These are phyloP conservation scores for Cadophora malorum DNA, from an alignment of 2,329 filamentous ascomycete genomes.

Conservation along the genomic window DNA sequence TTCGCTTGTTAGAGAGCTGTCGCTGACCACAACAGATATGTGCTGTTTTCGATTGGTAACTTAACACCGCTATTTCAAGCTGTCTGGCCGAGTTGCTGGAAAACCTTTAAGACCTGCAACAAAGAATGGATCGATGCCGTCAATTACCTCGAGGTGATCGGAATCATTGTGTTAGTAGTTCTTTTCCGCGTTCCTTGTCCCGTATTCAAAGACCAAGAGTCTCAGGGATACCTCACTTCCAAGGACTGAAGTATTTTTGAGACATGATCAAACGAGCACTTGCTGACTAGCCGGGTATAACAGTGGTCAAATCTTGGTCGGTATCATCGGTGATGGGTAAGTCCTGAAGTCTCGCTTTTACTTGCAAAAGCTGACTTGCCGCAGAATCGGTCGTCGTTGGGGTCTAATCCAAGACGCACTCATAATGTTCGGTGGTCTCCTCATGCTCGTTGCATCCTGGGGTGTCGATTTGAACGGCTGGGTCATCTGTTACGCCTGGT, in stretches of 20 bases:
- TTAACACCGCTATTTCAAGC: constrained; percentile 80
- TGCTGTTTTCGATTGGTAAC: constrained; percentile 96
- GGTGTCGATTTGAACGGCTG: constrained; percentile 86
- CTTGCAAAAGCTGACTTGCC: constrained; percentile 1
- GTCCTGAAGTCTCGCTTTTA: background rate
- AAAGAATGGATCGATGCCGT: constrained; percentile 83
- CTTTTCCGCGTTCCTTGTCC: no score
- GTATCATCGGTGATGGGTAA: constrained; percentile 76
- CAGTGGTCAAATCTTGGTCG: constrained; percentile 81
- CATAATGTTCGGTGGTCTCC: constrained; percentile 92
- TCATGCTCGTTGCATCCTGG: constrained; percentile 94
- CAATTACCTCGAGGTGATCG: constrained; percentile 89
- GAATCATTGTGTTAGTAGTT: constrained; percentile 74
- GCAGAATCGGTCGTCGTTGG: constrained; percentile 86
- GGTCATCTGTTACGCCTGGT: constrained; percentile 97
- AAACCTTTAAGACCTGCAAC: constrained; percentile 67
- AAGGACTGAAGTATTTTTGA: no score
- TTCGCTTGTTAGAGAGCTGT: background rate
- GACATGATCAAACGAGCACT: no score
- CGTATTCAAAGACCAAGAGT: no score
- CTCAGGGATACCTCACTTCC: no score
- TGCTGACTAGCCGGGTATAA: no score
- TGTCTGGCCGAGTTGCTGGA: constrained; percentile 83
- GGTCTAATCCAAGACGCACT: constrained; percentile 93
- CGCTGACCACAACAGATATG: constrained; percentile 65